Evolutionary conservation across 1,139 yeast species (phyloP).

Genomic region (Blastobotrys illinoisensis): DNA sequence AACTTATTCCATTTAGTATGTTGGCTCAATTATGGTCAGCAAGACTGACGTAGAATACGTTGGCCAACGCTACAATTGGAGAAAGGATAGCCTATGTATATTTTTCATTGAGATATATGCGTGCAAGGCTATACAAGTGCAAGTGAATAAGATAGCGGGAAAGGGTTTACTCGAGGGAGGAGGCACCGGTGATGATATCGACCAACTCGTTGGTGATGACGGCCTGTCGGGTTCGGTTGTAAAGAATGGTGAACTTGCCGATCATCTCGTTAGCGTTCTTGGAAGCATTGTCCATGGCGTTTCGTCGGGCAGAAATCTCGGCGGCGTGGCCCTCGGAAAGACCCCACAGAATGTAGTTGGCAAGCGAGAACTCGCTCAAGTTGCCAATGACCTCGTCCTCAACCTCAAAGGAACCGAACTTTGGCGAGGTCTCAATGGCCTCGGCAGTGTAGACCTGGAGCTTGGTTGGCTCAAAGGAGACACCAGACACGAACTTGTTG

Average conservation of each 20-base stretch:
- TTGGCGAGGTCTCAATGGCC: constrained; percentile 81
- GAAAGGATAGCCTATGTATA: not conserved
- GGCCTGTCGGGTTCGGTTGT: constrained; percentile 99
- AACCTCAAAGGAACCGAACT: constrained; percentile 73
- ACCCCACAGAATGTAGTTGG: constrained; percentile 86
- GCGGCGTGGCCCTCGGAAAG: constrained; percentile 98
- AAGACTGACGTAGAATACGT: too few species aligned
- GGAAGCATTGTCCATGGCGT: constrained; percentile 99
- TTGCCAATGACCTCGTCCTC: constrained; percentile 56
- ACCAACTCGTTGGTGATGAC: constrained; percentile 99
- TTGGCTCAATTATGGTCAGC: too few species aligned
- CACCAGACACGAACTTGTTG: constrained; percentile 84
- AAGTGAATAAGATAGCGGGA: not conserved
- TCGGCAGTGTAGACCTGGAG: constrained; percentile 64
- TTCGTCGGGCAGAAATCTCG: constrained; percentile 97
- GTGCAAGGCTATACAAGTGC: not conserved
- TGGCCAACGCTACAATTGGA: too few species aligned
- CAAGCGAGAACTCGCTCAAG: constrained; percentile 79
- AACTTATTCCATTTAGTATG: too few species aligned
- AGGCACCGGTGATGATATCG: constrained; percentile 99
- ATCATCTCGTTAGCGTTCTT: constrained; percentile 99
- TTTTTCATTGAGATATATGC: not conserved
- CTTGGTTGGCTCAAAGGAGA: constrained; percentile 79
- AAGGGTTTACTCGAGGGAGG: constrained; percentile 76
- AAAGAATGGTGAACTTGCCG: constrained; percentile 87